Conservation (phyloP, 2,329 filamentous ascomycete species). For the Clonostachys byssicola region DNA sequence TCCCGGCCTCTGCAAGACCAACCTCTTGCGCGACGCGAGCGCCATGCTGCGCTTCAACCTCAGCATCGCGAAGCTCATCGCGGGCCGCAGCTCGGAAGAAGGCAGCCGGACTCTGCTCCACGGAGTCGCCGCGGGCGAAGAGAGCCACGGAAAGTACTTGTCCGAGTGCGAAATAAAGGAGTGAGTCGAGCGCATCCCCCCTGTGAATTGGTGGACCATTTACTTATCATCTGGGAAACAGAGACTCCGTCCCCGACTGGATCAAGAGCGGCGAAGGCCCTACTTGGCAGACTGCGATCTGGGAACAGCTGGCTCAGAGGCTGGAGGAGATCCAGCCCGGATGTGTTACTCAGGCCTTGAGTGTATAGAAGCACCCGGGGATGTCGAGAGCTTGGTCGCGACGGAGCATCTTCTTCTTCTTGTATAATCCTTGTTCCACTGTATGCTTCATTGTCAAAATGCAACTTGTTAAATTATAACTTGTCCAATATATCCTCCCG, state of each 20-base stretch:
- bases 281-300: conserved; percentile 14
- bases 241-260: conserved; percentile 12
- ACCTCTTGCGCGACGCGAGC: neutral
- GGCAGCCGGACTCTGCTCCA: conserved; percentile 39
- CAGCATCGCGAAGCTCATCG: neutral
- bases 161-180: conserved; percentile 20
- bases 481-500: too few species aligned
- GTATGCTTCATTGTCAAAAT: too few species aligned
- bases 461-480: too few species aligned
- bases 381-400: too few species aligned
- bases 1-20: conserved; percentile 33
- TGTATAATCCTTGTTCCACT: too few species aligned
- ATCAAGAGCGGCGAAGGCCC: conserved; percentile 9
- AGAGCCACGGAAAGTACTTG: conserved; percentile 42
- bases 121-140: conserved; percentile 25
- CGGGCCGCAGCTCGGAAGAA: conserved; percentile 25
- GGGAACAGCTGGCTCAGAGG: conserved; percentile 16
- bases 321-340: conserved; percentile 19
- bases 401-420: too few species aligned
- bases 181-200: conserved; percentile 9
- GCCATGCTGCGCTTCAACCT: neutral
- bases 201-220: neutral
- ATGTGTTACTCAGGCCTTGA: conserved; percentile 8
- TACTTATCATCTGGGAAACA: neutral
- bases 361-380: neutral